Conservation (phyloP, 257 asterid genomes). For the Solanum virginianum region DNA sequence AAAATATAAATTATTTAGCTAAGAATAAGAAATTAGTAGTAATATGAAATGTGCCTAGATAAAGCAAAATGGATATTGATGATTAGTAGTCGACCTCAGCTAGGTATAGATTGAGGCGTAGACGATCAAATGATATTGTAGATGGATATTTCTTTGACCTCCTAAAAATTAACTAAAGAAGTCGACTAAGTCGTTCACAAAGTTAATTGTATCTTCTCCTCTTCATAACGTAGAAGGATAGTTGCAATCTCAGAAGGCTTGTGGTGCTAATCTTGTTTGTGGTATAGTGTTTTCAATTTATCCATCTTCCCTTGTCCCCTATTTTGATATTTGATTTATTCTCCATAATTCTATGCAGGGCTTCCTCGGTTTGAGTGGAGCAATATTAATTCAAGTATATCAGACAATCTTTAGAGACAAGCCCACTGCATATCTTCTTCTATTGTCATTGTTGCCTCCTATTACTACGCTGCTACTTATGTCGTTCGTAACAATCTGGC, state of each 20-base stretch:
- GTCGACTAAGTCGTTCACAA: not conserved
- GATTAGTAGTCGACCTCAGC: not conserved
- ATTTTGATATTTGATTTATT: not conserved
- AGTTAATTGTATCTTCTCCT: not conserved
- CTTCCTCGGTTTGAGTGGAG: conserved; percentile 91
- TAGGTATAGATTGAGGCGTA: not conserved
- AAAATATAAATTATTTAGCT: not conserved
- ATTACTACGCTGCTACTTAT: conserved; percentile 45
- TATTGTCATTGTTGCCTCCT: conserved; percentile 10
- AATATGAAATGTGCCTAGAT: not conserved
- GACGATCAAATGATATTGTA: not conserved
- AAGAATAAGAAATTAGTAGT: not conserved
- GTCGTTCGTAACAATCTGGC: conserved; percentile 50
- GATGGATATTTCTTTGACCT: not conserved
- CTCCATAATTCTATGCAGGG: conserved; percentile 37
- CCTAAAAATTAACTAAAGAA: not conserved
- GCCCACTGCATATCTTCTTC: conserved; percentile 66
- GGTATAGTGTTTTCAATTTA: not conserved
- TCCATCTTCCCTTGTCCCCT: not conserved
- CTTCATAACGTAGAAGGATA: not conserved
- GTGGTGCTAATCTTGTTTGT: not conserved
- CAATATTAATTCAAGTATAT: conserved; percentile 69
- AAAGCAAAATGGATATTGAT: not conserved
- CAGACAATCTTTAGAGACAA: conserved; percentile 48
- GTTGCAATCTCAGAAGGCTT: not conserved